These are phyloP conservation scores for Botrytis fragariae DNA, from an alignment of 2,329 filamentous ascomycete genomes.

Conservation along the genomic window DNA sequence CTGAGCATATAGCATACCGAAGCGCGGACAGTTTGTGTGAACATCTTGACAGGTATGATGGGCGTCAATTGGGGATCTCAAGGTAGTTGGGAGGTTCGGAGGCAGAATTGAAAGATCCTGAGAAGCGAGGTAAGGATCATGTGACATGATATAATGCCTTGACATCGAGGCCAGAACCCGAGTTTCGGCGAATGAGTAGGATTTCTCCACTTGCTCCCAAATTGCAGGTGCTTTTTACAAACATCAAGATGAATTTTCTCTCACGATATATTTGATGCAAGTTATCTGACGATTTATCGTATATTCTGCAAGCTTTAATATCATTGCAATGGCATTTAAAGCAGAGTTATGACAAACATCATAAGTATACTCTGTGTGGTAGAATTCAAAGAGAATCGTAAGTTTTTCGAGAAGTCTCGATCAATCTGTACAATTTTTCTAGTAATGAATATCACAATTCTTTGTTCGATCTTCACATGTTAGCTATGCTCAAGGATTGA, in stretches of 20 bases:
- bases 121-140: conserved; percentile 22
- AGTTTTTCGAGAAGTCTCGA: conserved; percentile 6
- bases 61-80: conserved; percentile 22
- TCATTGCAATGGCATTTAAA: not conserved
- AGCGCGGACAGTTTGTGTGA: conserved; percentile 39
- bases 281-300: not conserved
- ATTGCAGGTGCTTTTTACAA: not conserved
- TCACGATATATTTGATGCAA: not conserved
- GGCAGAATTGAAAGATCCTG: conserved; percentile 23
- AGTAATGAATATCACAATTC: not conserved
- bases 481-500: not conserved
- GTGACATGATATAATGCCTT: not conserved
- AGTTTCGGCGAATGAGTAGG: conserved; percentile 10
- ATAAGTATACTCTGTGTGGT: not conserved
- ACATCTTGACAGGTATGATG: conserved; percentile 33
- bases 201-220: not conserved
- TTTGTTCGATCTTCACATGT: conserved; percentile 7
- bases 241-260: not conserved
- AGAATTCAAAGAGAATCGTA: not conserved
- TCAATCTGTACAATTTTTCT: not conserved
- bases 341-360: not conserved
- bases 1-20: conserved; percentile 36
- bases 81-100: conserved; percentile 20
- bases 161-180: not conserved
- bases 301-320: not conserved